These are phyloP conservation scores for Albifimbria verrucaria DNA, from an alignment of 2,329 filamentous ascomycete species.

Conservation along the genomic window DNA sequence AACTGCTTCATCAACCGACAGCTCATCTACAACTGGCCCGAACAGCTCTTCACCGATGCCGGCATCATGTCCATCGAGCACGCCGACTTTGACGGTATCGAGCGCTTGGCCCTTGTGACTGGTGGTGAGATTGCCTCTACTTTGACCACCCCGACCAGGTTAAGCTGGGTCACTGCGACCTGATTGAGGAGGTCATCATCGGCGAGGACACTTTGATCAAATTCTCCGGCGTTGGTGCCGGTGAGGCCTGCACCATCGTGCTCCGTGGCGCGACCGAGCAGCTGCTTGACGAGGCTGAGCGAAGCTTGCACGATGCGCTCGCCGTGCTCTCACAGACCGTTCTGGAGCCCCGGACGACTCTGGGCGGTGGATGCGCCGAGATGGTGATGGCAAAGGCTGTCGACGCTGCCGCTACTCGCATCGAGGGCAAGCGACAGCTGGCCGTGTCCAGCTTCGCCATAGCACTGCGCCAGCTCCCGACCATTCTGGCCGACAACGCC, in stretches of 20 bases:
- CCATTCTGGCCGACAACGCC: conserved; percentile 95
- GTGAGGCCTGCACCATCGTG: conserved; percentile 93
- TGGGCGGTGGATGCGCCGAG: conserved; percentile 94
- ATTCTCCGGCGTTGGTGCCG: conserved; percentile 93
- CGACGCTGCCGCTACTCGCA: conserved; percentile 86
- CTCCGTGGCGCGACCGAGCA: conserved; percentile 95
- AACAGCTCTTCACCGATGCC: conserved; percentile 96
- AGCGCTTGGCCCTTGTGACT: conserved; percentile 89
- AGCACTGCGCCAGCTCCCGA: conserved; percentile 88
- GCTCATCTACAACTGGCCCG: conserved; percentile 99
- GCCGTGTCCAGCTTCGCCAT: conserved; percentile 87
- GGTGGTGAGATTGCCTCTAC: conserved; percentile 97
- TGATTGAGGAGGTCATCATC: conserved; percentile 98
- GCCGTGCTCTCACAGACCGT: conserved; percentile 97
- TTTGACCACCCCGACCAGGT: conserved; percentile 98
- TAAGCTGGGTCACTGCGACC: conserved; percentile 89
- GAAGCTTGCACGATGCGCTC: conserved; percentile 91
- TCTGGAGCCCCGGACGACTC: conserved; percentile 86
- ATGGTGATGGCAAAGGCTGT: conserved; percentile 99
- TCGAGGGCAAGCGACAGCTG: conserved; percentile 94
- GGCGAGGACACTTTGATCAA: conserved; percentile 97
- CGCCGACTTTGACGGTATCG: conserved; percentile 97
- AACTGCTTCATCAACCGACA: conserved; percentile 99
- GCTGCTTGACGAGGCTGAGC: conserved; percentile 93
- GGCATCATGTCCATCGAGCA: conserved; percentile 99